phyloP scores from a whole-genome alignment of 768 basidiomycete species.

The Boletus rubescentipes region DNA sequence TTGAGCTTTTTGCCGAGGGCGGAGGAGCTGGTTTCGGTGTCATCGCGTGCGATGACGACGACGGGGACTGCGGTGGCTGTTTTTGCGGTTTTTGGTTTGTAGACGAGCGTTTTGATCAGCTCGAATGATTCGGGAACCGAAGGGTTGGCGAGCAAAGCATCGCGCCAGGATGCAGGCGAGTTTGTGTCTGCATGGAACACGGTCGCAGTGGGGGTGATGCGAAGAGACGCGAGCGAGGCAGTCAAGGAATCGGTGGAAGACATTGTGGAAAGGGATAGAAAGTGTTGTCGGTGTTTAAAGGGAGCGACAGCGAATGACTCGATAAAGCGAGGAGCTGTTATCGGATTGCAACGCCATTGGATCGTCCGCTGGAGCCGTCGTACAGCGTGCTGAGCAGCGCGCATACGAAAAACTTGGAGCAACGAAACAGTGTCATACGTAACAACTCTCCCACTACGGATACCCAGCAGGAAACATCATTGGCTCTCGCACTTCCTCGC shows the following conservation, averaged over 20 bases:
- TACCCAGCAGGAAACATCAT: slow-evolving; percentile 69
- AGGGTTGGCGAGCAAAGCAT: slow-evolving; percentile 55
- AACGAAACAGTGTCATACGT: slow-evolving; percentile 18
- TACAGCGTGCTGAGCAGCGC: slow-evolving; percentile 23
- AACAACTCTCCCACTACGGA: slow-evolving; percentile 24
- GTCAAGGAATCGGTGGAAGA: slow-evolving; percentile 33
- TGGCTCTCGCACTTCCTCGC: slow-evolving; percentile 58
- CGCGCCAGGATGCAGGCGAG: slow-evolving; percentile 77
- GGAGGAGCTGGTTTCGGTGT: slow-evolving; percentile 77
- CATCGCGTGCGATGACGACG: slow-evolving; percentile 81
- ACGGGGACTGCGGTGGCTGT: slow-evolving; percentile 80
- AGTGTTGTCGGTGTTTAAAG: slow-evolving; percentile 16
- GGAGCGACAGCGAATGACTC: slow-evolving; percentile 25
- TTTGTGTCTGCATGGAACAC: slow-evolving; percentile 61
- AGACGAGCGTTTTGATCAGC: slow-evolving; percentile 85
- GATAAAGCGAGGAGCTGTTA: slow-evolving; percentile 16
- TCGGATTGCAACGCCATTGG: slow-evolving; percentile 22
- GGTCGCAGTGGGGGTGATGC: slow-evolving; percentile 51
- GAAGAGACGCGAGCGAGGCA: slow-evolving; percentile 49
- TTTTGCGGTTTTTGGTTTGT: slow-evolving; percentile 97
- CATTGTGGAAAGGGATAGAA: slow-evolving; percentile 31
- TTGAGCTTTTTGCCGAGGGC: slow-evolving; percentile 77
- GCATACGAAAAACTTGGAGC: slow-evolving; percentile 24
- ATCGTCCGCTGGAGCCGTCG: slow-evolving; percentile 25
- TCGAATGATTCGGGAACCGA: slow-evolving; percentile 60